phyloP scores from a whole-genome alignment of 331 rosid genomes.

The Acacia pycnantha region DNA sequence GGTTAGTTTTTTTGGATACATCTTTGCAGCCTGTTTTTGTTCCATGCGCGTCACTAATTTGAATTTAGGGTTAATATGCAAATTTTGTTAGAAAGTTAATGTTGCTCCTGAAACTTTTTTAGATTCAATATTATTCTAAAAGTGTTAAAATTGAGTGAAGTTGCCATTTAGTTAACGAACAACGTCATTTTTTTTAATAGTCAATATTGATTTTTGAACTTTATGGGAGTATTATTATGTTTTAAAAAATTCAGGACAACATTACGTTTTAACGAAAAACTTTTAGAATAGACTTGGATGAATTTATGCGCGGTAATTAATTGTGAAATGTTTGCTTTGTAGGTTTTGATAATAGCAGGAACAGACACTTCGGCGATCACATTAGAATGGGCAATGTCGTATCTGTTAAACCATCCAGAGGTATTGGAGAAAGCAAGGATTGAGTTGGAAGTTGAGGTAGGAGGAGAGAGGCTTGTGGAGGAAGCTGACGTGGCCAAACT shows the following conservation, averaged over 20 bases:
- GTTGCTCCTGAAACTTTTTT: too few species aligned
- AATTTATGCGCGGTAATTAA: background rate
- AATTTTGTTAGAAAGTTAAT: too few species aligned
- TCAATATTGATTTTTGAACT: too few species aligned
- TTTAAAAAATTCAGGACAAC: too few species aligned
- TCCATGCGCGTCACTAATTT: background rate
- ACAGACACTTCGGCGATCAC: constrained; percentile 49
- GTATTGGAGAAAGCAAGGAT: constrained; percentile 40
- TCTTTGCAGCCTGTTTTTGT: background rate
- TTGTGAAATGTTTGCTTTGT: background rate
- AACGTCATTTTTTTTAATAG: too few species aligned
- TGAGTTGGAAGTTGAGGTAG: constrained; percentile 41
- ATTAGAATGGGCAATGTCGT: constrained; percentile 55
- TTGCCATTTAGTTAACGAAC: too few species aligned
- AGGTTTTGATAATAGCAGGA: constrained; percentile 47
- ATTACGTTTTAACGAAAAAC: too few species aligned
- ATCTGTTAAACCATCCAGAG: constrained; percentile 48
- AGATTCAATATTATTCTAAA: too few species aligned
- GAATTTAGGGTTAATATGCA: background rate
- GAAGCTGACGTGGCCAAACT: constrained; percentile 44
- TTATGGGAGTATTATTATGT: too few species aligned
- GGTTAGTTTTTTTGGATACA: constrained; percentile 20
- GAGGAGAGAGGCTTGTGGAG: constrained; percentile 36
- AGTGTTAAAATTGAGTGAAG: too few species aligned
- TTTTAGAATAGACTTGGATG: too few species aligned